Evolutionary conservation across 179 eudicot genomes (phyloP), one percentile per base, ranked within the genome.

Genomic region (Gypsophila paniculata): DNA sequence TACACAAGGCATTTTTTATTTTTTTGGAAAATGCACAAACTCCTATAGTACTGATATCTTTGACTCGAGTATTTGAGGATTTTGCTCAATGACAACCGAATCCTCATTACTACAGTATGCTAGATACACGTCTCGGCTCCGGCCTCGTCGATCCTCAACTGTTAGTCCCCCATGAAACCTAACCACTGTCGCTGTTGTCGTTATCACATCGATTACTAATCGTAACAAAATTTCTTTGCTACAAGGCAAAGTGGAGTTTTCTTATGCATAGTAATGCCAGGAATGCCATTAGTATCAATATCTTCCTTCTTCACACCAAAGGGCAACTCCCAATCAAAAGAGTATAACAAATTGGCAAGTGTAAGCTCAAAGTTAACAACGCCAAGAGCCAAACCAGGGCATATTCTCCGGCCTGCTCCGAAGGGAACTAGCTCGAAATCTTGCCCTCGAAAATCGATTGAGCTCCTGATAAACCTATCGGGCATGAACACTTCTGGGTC

Each of bases 391-490:
- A 66, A 12, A 9, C 70, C 70, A 23, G 70, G 70, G 14, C 57
- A 66, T 12, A 66, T 66, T 48, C 70, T 22, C 44, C 70, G 13
- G 2, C 70, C 70, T 12, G 70, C 55, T 48, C 70, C 70, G 8
- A 66, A 66, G 19, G 70, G 36, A 66, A 49, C 12, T 23, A 66
- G 26, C 70, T 66, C 70, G 1, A 66, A 66, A 15, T 66, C 70
- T 66, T 66, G 70, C 22, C 70, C 70, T 66, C 70, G 0, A 15
- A 14, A 66, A 23, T 66, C 70, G 9, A 66, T 66, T 66, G 36
- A 2, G 12, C 38, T 46, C 22, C 55, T 57, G 2, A 66, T 44
- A 15, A 66, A 66, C 57, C 70, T 66, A 7, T 66, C 70, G 10
- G 70, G 70, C 38, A 19, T 49, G 39, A 49, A 67, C 57, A 25